phyloP scores from a whole-genome alignment of 352 stramenopile species.

The Globisporangium polare region DNA sequence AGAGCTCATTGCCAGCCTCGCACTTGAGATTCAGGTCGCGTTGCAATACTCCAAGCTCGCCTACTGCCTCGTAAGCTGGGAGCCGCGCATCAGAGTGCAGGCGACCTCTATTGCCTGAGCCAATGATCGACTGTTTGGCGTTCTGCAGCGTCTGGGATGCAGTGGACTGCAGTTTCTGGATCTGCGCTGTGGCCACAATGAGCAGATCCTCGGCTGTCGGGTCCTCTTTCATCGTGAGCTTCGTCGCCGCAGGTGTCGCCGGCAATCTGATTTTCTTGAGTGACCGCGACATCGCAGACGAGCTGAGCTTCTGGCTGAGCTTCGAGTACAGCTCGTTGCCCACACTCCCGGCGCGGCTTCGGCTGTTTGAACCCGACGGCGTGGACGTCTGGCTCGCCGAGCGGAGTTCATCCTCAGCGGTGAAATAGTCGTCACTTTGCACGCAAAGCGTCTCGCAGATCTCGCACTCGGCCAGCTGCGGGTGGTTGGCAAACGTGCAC shows the following conservation, averaged over 20 bases:
- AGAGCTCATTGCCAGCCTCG: conserved; percentile 46
- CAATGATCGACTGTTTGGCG: conserved; percentile 33
- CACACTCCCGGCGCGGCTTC: conserved; percentile 7
- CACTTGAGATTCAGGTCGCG: conserved; percentile 66
- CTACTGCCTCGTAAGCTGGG: conserved; percentile 32
- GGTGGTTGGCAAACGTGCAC: conserved; percentile 82
- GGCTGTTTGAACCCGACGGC: conserved; percentile 1
- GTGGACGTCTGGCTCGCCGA: neutral
- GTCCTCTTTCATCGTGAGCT: conserved; percentile 54
- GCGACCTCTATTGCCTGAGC: neutral
- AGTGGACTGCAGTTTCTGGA: conserved; percentile 43
- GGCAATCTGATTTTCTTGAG: conserved; percentile 45
- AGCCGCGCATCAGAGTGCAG: neutral
- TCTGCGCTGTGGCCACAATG: conserved; percentile 39
- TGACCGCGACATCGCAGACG: conserved; percentile 32
- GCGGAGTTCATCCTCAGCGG: conserved; percentile 15
- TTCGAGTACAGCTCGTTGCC: conserved; percentile 24
- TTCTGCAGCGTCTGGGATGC: conserved; percentile 31
- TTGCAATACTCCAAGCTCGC: conserved; percentile 54
- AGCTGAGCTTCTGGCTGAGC: conserved; percentile 20
- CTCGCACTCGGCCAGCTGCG: conserved; percentile 58
- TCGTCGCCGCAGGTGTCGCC: conserved; percentile 34
- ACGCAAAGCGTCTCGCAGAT: conserved; percentile 58
- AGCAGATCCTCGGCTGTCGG: conserved; percentile 63
- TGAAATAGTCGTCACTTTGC: conserved; percentile 16